A percentile compares a stretch with the other conserved stretches of the same genome.
Conservation (phyloP, 257 asterid species). For the Solanum etuberosum region DNA sequence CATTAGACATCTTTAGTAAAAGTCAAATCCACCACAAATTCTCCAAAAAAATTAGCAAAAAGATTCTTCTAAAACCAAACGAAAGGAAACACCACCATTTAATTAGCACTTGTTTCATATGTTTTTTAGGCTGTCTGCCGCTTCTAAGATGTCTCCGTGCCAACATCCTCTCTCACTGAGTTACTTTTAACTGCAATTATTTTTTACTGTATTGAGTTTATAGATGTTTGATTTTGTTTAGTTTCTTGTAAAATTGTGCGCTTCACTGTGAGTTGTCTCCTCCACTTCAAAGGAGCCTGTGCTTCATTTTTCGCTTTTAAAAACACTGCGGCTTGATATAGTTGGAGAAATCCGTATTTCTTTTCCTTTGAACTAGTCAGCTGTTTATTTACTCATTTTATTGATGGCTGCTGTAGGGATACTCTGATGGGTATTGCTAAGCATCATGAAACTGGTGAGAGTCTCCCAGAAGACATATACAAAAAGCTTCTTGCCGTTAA, state of each 20-base stretch:
- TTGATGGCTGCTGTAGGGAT: conserved; percentile 41
- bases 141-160: not conserved
- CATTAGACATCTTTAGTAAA: not conserved
- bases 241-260: not conserved
- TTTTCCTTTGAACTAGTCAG: not conserved
- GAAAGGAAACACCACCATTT: not conserved
- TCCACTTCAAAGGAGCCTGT: not conserved
- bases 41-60: not conserved
- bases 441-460: conserved; percentile 92
- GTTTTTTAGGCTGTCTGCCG: not conserved
- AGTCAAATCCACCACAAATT: not conserved
- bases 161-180: not conserved
- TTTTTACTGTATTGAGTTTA: not conserved
- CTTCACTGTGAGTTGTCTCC: not conserved
- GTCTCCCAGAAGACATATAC: conserved; percentile 82
- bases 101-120: not conserved
- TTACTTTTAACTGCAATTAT: not conserved
- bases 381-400: not conserved
- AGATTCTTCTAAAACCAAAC: not conserved
- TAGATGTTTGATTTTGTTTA: not conserved
- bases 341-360: not conserved
- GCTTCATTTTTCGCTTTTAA: not conserved
- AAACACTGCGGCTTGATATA: not conserved
- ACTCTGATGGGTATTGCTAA: conserved; percentile 92
- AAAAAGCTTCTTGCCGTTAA: conserved; percentile 93